Conservation (phyloP, 2,329 filamentous ascomycete genomes). For the Calonectria honghensis region DNA sequence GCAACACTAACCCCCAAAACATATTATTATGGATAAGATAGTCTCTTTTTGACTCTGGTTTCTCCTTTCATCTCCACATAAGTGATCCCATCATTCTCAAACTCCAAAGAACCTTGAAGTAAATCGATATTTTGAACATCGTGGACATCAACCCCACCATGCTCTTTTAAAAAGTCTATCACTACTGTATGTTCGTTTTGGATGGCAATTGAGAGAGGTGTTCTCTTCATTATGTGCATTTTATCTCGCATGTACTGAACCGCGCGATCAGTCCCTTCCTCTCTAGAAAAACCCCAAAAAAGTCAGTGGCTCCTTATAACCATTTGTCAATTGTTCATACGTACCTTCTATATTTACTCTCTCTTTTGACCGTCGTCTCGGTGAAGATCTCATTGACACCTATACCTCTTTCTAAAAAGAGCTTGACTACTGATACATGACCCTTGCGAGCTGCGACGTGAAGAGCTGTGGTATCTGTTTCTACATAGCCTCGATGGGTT, state of each 20-base stretch:
- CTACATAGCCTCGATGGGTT: too few species aligned
- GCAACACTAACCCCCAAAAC: too few species aligned
- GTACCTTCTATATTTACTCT: background rate
- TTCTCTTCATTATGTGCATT: background rate
- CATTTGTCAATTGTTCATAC: background rate
- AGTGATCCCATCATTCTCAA: background rate
- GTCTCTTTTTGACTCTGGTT: background rate
- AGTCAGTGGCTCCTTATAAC: too few species aligned
- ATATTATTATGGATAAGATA: background rate
- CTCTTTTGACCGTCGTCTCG: background rate
- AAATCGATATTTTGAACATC: background rate
- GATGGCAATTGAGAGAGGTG: constrained; percentile 14
- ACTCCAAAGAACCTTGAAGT: constrained; percentile 1
- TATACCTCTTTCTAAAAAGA: background rate
- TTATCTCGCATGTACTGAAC: background rate
- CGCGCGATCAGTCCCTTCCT: background rate
- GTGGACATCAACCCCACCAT: background rate
- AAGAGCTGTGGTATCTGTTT: background rate
- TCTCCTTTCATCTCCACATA: background rate
- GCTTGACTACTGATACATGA: background rate
- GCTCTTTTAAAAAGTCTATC: background rate
- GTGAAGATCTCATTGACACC: background rate
- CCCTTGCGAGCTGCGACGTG: background rate
- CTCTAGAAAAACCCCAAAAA: background rate
- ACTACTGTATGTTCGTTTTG: background rate